Evolutionary conservation across 192 early-diverging fungal genomes (phyloP), one percentile per base, ranked within the genome.

Genomic region (Nowakowskiella sp.): DNA sequence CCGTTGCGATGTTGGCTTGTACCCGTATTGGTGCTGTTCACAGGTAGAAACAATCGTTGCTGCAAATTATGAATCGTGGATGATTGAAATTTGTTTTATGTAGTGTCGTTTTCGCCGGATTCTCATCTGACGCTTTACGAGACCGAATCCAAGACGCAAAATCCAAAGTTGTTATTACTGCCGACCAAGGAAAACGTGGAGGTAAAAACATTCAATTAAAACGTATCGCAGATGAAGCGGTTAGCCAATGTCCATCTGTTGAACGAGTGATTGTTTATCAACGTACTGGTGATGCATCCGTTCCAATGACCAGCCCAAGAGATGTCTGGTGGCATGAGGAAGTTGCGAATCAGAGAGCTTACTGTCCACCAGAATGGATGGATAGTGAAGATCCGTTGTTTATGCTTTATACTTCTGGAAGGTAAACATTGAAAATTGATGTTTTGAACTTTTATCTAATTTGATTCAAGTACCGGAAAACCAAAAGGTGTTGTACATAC

Each of bases 321-420:
- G 94, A 97, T 57, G 77, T 88, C 36, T 97, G 91, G 91, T 95
- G 90, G 92, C 86, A 92, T 67, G 92, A 97, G 45, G 91, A 89
- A 53, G 67, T 81, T 26, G 70, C 68, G 53, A 85, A 84, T 44
- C 85, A 91, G 69, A 83, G 88, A 49, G 83, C 85, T 32, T 91
- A 89, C 76, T 90, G 92, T 67, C 77, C 92, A 25, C 79, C 85
- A 19, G 87, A 87, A 58, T 75, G 77, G 31, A 85, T 95, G 76
- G 82, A 78, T 62, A 65, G 85, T 34, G 94, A 97, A 58, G 94
- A 97, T 68, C 91, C 94, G 16, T 70, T 97, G 33, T 97, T 94
- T 73, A 80, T 97, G 62, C 75, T 97, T 33, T 97, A 97, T 69
- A 97, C 94, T 28, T 87, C 84, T 28, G 93, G 93, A 9, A 36